Evolutionary conservation across 495 filamentous ascomycete species (phyloP).

Genomic region (Podospora bellae-mahoneyi): DNA sequence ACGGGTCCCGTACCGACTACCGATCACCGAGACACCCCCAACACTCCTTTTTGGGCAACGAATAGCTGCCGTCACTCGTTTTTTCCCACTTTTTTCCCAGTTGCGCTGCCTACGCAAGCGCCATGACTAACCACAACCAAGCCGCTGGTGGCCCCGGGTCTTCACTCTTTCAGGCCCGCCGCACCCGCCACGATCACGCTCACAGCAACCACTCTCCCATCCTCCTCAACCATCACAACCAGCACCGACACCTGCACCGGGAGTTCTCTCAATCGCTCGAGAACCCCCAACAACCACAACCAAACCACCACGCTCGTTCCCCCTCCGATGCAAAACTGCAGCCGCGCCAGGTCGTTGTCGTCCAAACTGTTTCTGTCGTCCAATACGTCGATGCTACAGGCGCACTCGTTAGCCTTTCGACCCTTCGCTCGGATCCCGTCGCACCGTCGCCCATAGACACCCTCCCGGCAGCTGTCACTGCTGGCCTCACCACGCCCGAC

Average conservation of each 20-base stretch:
- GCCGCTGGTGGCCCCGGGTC: slow-evolving; percentile 37
- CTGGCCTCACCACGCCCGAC: slow-evolving; percentile 19
- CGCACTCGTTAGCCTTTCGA: slow-evolving; percentile 37
- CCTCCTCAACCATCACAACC: slow-evolving; percentile 27
- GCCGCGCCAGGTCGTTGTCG: slow-evolving; percentile 40
- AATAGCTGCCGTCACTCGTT: slow-evolving; percentile 17
- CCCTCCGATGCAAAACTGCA: slow-evolving; percentile 29
- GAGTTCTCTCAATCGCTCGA: slow-evolving; percentile 3
- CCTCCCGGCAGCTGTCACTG: slow-evolving; percentile 24
- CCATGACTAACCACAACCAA: slow-evolving; percentile 44
- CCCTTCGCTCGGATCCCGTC: slow-evolving; percentile 29
- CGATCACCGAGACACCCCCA: slow-evolving; percentile 4
- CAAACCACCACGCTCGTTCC: slow-evolving; percentile 15
- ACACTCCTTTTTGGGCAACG: slow-evolving; percentile 19
- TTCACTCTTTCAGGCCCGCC: slow-evolving; percentile 54
- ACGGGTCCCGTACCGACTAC: slow-evolving; percentile 15
- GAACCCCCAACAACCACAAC: slow-evolving; percentile 32
- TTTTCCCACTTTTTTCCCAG: slow-evolving; percentile 11
- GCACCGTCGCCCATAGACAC: slow-evolving; percentile 14
- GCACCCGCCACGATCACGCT: slow-evolving; percentile 20
- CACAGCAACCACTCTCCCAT: slow-evolving; percentile 23
- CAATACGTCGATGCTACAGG: slow-evolving; percentile 49
- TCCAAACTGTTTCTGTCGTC: slow-evolving; percentile 49
- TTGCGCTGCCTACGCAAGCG: slow-evolving; percentile 33
- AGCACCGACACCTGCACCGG: slow-evolving; percentile 31